Evolutionary conservation across 176 grass and related monocot species (phyloP), one percentile per base, ranked within the genome.

Genomic region (Oryza nivara): DNA sequence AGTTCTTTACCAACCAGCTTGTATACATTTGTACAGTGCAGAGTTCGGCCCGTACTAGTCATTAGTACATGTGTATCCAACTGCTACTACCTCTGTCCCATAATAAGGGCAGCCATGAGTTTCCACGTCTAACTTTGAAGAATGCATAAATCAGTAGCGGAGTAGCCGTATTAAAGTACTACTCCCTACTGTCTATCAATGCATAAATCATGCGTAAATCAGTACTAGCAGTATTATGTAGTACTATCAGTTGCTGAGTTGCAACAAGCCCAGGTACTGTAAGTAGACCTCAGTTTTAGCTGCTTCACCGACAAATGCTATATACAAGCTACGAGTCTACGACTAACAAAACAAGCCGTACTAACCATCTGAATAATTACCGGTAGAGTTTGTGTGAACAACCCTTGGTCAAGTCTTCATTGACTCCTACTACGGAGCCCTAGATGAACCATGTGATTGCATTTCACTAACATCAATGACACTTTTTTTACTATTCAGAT

Each of bases 351-450:
- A 19, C 38, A 71, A 14, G 11, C 40, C 41, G 41, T 25, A 15
- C 70, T 46, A n/a, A 72, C 70, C n/a, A 25, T 72, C 70, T 14
- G 41, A 72, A 72, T 45, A 72, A 8, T 45, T 13, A 13, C n/a
- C 6, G 49, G 6, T 76, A 28, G 32, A 56, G 26, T 17, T 52
- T 34, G 9, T 36, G 17, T 45, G 30, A 47, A 54, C 35, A 47
- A 54, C 46, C 9, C 6, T 20, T 80, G 40, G 83, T 92, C 74
- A 89, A 76, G 70, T 68, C 60, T 74, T 86, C 80, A 92, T 80
- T 72, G 68, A 72, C 67, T 73, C 72, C 14, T 67, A 83, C 64
- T 48, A 19, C 86, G 74, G 81, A 46, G 40, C 40, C 40, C 40
- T 41, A 41, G 40, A 41, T 41, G 28, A 80, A 47, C 61, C 83